phyloP scores from a whole-genome alignment of 257 asterid genomes.

The Solanum sitiens region DNA sequence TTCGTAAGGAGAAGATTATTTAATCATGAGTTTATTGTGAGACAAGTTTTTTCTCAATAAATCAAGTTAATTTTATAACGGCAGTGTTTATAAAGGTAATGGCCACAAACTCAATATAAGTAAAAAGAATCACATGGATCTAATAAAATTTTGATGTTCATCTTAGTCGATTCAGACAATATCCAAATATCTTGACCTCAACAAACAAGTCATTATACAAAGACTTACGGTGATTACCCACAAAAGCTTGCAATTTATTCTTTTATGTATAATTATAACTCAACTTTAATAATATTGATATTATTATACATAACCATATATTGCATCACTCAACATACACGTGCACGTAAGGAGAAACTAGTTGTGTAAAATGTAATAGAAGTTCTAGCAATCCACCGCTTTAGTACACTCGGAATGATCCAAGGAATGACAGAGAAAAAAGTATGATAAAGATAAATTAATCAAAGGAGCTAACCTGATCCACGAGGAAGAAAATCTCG shows the following conservation, averaged over 20 bases:
- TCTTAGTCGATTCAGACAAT: background rate
- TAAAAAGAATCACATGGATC: background rate
- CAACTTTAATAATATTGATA: background rate
- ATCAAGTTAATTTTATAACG: background rate
- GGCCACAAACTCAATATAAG: background rate
- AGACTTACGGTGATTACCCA: background rate
- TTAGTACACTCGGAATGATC: background rate
- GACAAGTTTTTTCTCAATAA: background rate
- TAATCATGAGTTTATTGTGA: background rate
- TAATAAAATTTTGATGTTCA: background rate
- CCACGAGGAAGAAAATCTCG: conserved; percentile 97
- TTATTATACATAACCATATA: background rate
- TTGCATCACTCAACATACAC: background rate
- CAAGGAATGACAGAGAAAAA: background rate
- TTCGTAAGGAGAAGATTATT: background rate
- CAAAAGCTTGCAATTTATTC: background rate
- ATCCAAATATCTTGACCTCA: background rate
- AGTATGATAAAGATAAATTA: background rate
- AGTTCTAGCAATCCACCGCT: background rate
- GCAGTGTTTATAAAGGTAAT: background rate
- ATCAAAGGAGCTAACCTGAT: conserved; percentile 50
- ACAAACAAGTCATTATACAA: background rate
- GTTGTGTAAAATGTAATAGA: background rate
- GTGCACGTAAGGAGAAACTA: background rate
- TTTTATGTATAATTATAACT: background rate